Percentiles rank a stretch among this genome's conserved stretches.
These are phyloP conservation scores for Scenedesmus sp. DNA, from an alignment of 163 green algal genomes.

Conservation along the genomic window DNA sequence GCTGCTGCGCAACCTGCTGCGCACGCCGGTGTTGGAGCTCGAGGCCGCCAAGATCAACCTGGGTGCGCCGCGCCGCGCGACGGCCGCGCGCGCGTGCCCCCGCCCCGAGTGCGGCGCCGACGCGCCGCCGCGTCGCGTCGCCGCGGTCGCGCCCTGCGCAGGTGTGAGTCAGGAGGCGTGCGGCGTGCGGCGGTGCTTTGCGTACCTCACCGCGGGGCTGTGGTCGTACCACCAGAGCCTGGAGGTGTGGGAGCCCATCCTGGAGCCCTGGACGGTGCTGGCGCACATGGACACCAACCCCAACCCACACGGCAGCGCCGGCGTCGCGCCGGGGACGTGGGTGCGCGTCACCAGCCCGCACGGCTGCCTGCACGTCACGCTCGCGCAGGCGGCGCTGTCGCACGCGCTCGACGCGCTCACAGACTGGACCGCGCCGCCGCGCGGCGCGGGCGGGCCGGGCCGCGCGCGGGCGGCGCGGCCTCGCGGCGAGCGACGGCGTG, in stretches of 20 bases:
- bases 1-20: constrained; percentile 66
- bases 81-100: not conserved
- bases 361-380: constrained; percentile 44
- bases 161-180: constrained; percentile 29
- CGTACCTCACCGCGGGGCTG: constrained; percentile 48
- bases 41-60: constrained; percentile 60
- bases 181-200: constrained; percentile 52
- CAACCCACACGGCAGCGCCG: constrained; percentile 42
- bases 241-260: constrained; percentile 81
- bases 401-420: constrained; percentile 56
- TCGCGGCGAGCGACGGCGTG: constrained; percentile 51
- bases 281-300: constrained; percentile 62
- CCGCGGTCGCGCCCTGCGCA: not conserved
- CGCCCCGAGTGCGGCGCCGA: no score
- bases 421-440: constrained; percentile 51
- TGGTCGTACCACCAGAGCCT: constrained; percentile 54
- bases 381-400: constrained; percentile 61
- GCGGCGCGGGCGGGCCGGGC: not conserved
- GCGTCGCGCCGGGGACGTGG: constrained; percentile 52
- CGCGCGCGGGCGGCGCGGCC: constrained; percentile 29
- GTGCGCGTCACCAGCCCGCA: constrained; percentile 56
- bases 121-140: not conserved
- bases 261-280: constrained; percentile 83
- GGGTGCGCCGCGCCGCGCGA: not conserved
- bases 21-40: constrained; percentile 76